These are phyloP conservation scores for Mimosa pudica DNA, from an alignment of 306 rosid species.

Conservation along the genomic window DNA sequence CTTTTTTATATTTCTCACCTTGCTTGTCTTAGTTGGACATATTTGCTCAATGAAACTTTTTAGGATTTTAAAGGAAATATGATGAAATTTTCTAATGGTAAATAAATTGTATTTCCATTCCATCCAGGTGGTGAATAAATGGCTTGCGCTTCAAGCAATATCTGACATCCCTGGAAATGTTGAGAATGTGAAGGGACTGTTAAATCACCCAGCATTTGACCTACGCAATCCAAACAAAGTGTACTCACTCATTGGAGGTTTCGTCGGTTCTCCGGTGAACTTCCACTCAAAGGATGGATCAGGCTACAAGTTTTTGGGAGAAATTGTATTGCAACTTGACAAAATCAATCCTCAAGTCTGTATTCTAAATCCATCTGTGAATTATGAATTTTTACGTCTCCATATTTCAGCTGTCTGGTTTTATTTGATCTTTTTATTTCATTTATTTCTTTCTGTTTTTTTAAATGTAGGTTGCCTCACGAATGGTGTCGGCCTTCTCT, in stretches of 20 bases:
- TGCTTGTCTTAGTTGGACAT: not conserved
- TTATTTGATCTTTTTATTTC: not conserved
- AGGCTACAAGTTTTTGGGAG: constrained; percentile 91
- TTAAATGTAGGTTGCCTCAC: constrained; percentile 76
- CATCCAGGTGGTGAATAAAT: constrained; percentile 87
- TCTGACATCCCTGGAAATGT: constrained; percentile 85
- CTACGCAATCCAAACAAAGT: constrained; percentile 96
- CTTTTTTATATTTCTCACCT: not conserved
- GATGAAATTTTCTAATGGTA: constrained; percentile 5
- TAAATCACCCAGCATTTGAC: constrained; percentile 87
- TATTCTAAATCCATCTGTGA: constrained; percentile 21
- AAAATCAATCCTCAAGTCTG: constrained; percentile 88
- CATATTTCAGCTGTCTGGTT: constrained; percentile 19
- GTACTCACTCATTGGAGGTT: constrained; percentile 93
- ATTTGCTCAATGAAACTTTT: not conserved
- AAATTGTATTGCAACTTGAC: constrained; percentile 77
- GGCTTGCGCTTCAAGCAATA: constrained; percentile 96
- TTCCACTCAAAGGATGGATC: constrained; percentile 96
- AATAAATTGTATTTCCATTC: constrained; percentile 9
- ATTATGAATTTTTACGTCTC: constrained; percentile 10
- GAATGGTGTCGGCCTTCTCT: constrained; percentile 98
- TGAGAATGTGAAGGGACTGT: constrained; percentile 73
- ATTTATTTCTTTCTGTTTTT: not conserved
- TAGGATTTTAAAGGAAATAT: constrained; percentile 7
- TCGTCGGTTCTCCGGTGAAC: constrained; percentile 85